Conservation (phyloP, 306 rosid species). For the Ceratonia siliqua region DNA sequence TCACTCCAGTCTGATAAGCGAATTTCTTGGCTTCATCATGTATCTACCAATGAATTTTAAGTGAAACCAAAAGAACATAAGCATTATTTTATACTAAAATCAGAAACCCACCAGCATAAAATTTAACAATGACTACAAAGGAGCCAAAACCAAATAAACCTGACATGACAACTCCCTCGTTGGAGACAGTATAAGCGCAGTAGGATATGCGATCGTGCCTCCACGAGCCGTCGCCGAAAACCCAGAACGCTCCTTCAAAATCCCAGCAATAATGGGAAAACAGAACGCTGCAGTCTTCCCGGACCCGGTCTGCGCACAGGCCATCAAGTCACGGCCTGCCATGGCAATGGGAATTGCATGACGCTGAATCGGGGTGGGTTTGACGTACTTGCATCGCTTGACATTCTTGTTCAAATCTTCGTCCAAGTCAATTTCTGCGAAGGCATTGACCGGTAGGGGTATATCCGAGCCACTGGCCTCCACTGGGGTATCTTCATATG, state of each 20-base stretch:
- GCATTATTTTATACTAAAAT: background rate
- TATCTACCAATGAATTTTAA: conserved; percentile 44
- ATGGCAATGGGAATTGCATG: conserved; percentile 70
- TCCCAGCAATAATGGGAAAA: conserved; percentile 71
- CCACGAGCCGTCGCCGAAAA: conserved; percentile 2
- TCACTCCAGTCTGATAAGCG: conserved; percentile 69
- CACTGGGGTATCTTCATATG: conserved; percentile 75
- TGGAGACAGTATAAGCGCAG: conserved; percentile 75
- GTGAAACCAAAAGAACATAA: background rate
- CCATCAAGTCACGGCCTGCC: conserved; percentile 79
- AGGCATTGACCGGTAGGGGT: conserved; percentile 58
- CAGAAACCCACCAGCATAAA: background rate
- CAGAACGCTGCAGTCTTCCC: conserved; percentile 91
- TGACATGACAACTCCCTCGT: conserved; percentile 82
- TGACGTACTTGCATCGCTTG: conserved; percentile 74
- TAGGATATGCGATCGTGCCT: conserved; percentile 49
- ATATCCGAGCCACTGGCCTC: conserved; percentile 70
- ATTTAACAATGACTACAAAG: background rate
- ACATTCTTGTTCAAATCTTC: conserved; percentile 59
- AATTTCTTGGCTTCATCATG: conserved; percentile 75
- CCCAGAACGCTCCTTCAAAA: conserved; percentile 45
- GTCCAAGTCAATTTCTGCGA: conserved; percentile 59
- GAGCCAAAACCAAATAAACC: conserved; percentile 28
- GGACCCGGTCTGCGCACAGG: conserved; percentile 81
- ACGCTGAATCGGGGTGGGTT: conserved; percentile 86